Base-by-base conservation (phyloP, 1,139 yeast genomes). In the Pichia sp. region DNA sequence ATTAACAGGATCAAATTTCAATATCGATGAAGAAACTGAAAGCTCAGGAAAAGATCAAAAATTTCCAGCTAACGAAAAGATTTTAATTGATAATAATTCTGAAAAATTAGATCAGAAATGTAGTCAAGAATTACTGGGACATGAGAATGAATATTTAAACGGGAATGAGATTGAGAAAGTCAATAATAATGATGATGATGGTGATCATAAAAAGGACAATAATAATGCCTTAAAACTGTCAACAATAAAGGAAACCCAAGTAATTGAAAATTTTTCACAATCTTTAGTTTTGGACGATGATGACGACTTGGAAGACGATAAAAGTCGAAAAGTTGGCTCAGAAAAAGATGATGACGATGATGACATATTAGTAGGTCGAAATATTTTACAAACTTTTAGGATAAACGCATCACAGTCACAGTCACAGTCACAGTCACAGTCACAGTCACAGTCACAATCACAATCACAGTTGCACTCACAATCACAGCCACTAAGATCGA, bases 251-350 rank as follows among this genome's bases (percentile, higher is more conserved):
- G 10, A 42, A 28, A 49, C 52, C 1, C 53, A 48, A 37, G n/a
- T 43, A 4, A 42, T 48, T 10, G 51, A 44, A n/a, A 37, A 41
- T 36, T 39, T 39, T n/a, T 51, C 53, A 3, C 53, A 48, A 32
- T 48, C 53, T 3, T n/a, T 50, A 29, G 48, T 50, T 4, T 10
- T 45, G 7, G 50, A 44, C 3, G 50, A 48, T 10, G 48, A 44
- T 9, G 41, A 41, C 1, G 29, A 31, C 7, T 45, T 40, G 5
- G 42, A 34, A 2, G 36, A 36, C 1, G 18, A n/a, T 27, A 26
- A 10, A 8, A 25, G 10, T n/a, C 18, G 26, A 6, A 9, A 18
- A 30, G 41, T 32, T 4, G 37, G 44, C 5, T 38, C 25, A 7
- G 38, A 37, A 10, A 42, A 44, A 2, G 44, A 49, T 26, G 45